Conservation (phyloP, 768 basidiomycete species). For the Phylloporus scabripes region DNA sequence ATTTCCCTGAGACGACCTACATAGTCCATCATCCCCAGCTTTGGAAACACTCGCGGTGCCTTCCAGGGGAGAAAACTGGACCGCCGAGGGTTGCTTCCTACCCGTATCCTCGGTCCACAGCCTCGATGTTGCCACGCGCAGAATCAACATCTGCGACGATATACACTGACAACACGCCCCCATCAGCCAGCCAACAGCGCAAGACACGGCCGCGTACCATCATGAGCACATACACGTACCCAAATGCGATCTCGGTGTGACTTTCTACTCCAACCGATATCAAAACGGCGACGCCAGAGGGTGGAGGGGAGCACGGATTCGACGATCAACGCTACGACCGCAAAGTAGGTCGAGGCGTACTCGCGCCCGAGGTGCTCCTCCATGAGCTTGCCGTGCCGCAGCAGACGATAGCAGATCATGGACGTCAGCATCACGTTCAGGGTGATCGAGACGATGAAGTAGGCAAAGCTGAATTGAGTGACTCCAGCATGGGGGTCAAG, state of each 20-base stretch:
- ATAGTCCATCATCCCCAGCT: too few species aligned
- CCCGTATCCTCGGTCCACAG: not conserved
- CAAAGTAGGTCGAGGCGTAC: conserved; percentile 7
- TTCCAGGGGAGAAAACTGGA: conserved; percentile 6
- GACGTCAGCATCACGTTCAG: conserved; percentile 2
- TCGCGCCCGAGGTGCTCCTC: conserved; percentile 3
- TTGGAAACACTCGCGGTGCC: too few species aligned
- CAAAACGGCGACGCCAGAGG: conserved; percentile 5
- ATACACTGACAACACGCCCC: conserved; percentile 1
- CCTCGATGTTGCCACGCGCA: conserved; percentile 11
- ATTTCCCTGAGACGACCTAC: too few species aligned
- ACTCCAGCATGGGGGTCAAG: not conserved
- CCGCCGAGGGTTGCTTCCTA: conserved; percentile 5
- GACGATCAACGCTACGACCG: conserved; percentile 4
- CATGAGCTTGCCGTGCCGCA: not conserved
- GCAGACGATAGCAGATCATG: conserved; percentile 9
- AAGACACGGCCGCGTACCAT: too few species aligned
- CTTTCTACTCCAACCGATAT: conserved; percentile 3
- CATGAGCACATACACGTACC: not conserved
- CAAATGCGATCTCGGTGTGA: not conserved
- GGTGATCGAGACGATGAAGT: not conserved
- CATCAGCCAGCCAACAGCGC: too few species aligned
- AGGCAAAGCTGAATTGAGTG: not conserved
- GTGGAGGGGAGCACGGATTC: conserved; percentile 16
- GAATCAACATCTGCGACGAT: conserved; percentile 14